Base-by-base conservation (phyloP, 2,329 filamentous ascomycete species). In the Pseudogymnoascus sp. region DNA sequence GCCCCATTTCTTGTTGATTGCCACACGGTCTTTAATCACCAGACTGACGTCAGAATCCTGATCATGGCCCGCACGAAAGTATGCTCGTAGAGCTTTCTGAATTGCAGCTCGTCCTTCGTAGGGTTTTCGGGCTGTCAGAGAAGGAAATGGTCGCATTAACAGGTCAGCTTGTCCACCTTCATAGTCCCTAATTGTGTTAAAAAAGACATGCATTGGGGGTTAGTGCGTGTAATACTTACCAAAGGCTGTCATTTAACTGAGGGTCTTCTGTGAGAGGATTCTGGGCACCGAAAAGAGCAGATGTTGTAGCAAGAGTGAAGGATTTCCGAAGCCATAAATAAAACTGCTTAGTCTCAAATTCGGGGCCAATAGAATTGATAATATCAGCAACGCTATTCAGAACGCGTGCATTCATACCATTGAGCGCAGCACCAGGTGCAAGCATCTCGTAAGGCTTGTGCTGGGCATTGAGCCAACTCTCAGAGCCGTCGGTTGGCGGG, bases 231-330 rank as follows among this genome's bases (percentile, higher is more conserved):
- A 64, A 67, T 44, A 23, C 64, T 19, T 69, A 76, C 76, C 74
- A 76, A n/a, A 80, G 72, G n/a, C 73, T 72, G 7, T 78, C 69
- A 1, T 77, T 62, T 3, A 80, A 65, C 8, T 65, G 65, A 3
- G 72, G 68, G 9, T 78, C 67, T 0, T 69, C 60, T n/a, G 67
- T 71, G 33, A 80, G 73, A 0, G 78, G 78, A 63, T 81, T 79
- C 1, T 75, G 64, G 0, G 76, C 73, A 1, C 80, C 79, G 53
- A 77, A 80, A 21, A 82, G 69, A 2, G 76, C 74, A 26, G 73
- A 66, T 8, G 72, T 72, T 0, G 76, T 78, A 5, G 77, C 76
- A 3, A 75, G 62, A 1, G 75, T 76, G 64, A 80, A 74, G 2
- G 74, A 64, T 8, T 75, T 64, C 10, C 76, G 71, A 10, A 76